Conservation (phyloP, 192 early-diverging fungal genomes). For the Kickxella alabastrina region DNA sequence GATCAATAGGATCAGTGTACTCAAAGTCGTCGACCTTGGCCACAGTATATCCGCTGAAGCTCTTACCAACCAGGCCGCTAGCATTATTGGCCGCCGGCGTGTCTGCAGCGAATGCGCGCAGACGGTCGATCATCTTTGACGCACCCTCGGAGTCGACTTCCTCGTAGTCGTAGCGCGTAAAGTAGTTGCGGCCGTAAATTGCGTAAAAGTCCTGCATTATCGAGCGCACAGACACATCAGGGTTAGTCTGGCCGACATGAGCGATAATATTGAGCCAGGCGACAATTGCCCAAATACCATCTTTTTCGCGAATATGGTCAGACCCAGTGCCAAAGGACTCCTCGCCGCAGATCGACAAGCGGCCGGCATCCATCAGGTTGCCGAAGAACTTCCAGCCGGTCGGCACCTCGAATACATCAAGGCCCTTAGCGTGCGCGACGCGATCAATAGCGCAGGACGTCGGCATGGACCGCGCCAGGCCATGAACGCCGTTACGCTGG, state of each 20-base stretch:
- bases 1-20: constrained; percentile 92
- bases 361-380: constrained; percentile 95
- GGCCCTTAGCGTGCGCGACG: constrained; percentile 78
- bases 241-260: constrained; percentile 57
- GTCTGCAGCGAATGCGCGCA: constrained; percentile 56
- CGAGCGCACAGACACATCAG: constrained; percentile 62
- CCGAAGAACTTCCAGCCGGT: constrained; percentile 98
- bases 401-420: constrained; percentile 83
- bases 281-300: constrained; percentile 96
- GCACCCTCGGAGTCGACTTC: constrained; percentile 83
- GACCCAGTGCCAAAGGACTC: constrained; percentile 98
- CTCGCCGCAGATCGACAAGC: constrained; percentile 94
- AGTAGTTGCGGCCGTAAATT: constrained; percentile 94
- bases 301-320: constrained; percentile 98
- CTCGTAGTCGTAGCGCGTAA: constrained; percentile 94
- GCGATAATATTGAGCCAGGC: constrained; percentile 97
- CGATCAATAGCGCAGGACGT: constrained; percentile 86
- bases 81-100: constrained; percentile 24
- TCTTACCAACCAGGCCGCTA: constrained; percentile 56
- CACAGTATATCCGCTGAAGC: constrained; percentile 49
- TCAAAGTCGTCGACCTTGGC: constrained; percentile 83
- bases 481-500: constrained; percentile 73
- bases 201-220: constrained; percentile 79
- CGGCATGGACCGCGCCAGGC: constrained; percentile 95
- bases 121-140: constrained; percentile 69